Conservation (phyloP, 2,329 filamentous ascomycete genomes). For the Fusarium metavorans region DNA sequence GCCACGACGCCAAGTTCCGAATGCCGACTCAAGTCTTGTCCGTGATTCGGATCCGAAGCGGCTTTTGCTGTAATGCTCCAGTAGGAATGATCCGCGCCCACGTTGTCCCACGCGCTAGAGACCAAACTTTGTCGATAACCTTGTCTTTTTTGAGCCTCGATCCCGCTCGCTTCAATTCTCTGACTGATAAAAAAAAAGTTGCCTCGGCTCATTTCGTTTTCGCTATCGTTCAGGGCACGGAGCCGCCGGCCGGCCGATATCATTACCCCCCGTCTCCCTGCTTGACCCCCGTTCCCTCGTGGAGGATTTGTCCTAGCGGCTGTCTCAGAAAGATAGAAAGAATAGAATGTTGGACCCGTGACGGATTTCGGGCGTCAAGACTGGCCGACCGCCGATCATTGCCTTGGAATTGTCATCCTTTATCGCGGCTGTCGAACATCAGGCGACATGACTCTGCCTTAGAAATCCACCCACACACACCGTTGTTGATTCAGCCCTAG, state of each 20-base stretch:
- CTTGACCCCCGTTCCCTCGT: neutral
- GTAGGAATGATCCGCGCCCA: neutral
- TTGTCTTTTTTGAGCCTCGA: neutral
- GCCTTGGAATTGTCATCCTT: slow-evolving; percentile 4
- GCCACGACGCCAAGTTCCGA: neutral
- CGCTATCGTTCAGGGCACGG: neutral
- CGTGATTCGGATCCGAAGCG: slow-evolving; percentile 29
- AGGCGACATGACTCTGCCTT: slow-evolving; percentile 18
- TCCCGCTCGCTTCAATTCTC: neutral
- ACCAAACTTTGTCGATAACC: neutral
- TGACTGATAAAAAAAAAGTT: neutral
- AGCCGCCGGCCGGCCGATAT: slow-evolving; percentile 12
- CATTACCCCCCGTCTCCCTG: neutral
- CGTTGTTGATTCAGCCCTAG: neutral
- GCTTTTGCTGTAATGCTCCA: neutral
- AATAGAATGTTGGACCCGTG: neutral
- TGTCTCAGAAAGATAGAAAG: neutral
- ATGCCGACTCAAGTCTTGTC: slow-evolving; percentile 9
- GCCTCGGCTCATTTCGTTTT: neutral
- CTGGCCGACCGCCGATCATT: slow-evolving; percentile 11
- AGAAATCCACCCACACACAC: neutral
- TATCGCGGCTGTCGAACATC: slow-evolving; percentile 7
- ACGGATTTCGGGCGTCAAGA: slow-evolving; percentile 30
- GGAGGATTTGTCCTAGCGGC: neutral
- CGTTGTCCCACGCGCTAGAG: neutral